phyloP scores from a whole-genome alignment of 352 stramenopile genomes.

The Pythium periplocum region DNA sequence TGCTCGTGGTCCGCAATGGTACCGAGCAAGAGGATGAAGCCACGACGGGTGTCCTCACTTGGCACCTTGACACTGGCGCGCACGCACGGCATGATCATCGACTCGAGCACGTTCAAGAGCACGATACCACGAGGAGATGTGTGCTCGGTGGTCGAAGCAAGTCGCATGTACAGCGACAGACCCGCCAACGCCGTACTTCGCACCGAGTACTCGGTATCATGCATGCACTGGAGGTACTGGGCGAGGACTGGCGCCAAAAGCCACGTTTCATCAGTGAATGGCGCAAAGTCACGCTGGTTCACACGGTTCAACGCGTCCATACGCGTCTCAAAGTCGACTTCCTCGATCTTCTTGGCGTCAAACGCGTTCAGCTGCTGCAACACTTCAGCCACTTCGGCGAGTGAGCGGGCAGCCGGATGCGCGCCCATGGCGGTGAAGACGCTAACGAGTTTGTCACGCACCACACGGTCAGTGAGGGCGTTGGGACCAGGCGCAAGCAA shows the following conservation, averaged over 20 bases:
- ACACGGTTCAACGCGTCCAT: constrained; percentile 69
- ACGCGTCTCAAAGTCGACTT: constrained; percentile 78
- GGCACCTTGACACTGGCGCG: constrained; percentile 75
- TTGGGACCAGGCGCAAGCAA: constrained; percentile 72
- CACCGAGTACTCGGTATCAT: constrained; percentile 81
- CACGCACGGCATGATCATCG: constrained; percentile 85
- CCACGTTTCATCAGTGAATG: constrained; percentile 48
- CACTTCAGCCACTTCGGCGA: constrained; percentile 39
- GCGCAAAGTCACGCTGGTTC: constrained; percentile 57
- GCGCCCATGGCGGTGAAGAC: constrained; percentile 64
- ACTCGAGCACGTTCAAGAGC: constrained; percentile 77
- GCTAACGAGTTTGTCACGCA: constrained; percentile 56
- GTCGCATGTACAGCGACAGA: constrained; percentile 45
- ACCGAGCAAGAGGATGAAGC: constrained; percentile 83
- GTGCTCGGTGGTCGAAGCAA: constrained; percentile 30
- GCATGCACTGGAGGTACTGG: constrained; percentile 80
- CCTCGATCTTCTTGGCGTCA: constrained; percentile 74
- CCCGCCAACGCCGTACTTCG: constrained; percentile 60
- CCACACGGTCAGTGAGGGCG: constrained; percentile 51
- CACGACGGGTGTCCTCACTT: constrained; percentile 70
- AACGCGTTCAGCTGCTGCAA: constrained; percentile 70
- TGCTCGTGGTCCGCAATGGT: constrained; percentile 47
- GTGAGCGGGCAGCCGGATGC: constrained; percentile 26
- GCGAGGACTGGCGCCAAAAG: constrained; percentile 71
- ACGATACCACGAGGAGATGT: constrained; percentile 15